phyloP scores from a whole-genome alignment of 2,329 filamentous ascomycete species.

The Colletotrichum tanaceti region DNA sequence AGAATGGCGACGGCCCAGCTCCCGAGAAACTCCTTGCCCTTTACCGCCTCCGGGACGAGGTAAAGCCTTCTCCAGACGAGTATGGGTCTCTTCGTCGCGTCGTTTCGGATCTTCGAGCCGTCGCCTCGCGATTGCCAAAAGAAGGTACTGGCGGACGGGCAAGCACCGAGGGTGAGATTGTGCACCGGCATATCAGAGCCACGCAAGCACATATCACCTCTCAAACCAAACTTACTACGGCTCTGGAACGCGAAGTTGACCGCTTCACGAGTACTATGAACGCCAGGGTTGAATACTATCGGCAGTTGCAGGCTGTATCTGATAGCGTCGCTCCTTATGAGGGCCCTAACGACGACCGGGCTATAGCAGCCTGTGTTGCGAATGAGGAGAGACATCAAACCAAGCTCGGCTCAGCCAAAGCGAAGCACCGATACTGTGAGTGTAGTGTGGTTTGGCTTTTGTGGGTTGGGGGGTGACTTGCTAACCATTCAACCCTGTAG shows the following conservation, averaged over 20 bases:
- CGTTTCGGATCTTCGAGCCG: constrained; percentile 74
- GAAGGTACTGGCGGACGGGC: constrained; percentile 49
- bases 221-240: constrained; percentile 61
- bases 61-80: constrained; percentile 62
- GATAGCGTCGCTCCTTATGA: constrained; percentile 85
- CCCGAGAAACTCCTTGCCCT: constrained; percentile 71
- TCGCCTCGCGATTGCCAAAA: constrained; percentile 73
- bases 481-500: constrained; percentile 45
- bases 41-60: constrained; percentile 56
- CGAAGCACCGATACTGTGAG: constrained; percentile 80
- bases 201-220: constrained; percentile 65
- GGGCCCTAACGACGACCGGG: constrained; percentile 66
- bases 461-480: no score
- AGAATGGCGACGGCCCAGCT: constrained; percentile 74
- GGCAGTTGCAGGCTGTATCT: constrained; percentile 89
- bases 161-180: constrained; percentile 71
- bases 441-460: constrained; percentile 26
- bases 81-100: constrained; percentile 75
- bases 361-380: constrained; percentile 55
- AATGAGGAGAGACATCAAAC: constrained; percentile 64
- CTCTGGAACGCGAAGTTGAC: constrained; percentile 77
- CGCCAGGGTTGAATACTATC: constrained; percentile 86
- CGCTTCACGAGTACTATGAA: constrained; percentile 85
- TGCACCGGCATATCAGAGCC: constrained; percentile 70
- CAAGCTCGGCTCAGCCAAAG: constrained; percentile 71